phyloP scores from a whole-genome alignment of 2,329 filamentous ascomycete species.

The Stachybotrys elegans region DNA sequence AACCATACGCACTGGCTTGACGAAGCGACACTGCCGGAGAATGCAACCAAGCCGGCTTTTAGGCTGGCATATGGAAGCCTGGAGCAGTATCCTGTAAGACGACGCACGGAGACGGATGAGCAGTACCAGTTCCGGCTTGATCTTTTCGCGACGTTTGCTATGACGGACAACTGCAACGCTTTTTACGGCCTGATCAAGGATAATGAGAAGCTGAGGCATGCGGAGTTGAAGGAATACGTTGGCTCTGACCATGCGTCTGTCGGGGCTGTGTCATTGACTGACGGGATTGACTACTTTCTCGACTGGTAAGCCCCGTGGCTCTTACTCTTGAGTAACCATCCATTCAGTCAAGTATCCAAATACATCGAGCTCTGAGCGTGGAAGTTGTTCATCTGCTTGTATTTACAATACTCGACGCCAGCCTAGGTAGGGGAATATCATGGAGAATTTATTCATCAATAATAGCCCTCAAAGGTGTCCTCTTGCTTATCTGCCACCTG shows the following conservation, averaged over 20 bases:
- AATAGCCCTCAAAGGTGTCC: slow-evolving; percentile 3
- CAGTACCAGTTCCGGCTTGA: not conserved
- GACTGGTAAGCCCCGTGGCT: no score
- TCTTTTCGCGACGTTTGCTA: not conserved
- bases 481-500: slow-evolving; percentile 1
- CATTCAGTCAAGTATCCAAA: no score
- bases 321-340: no score
- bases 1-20: not conserved
- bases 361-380: no score
- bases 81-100: slow-evolving; percentile 1
- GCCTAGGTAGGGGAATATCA: no score
- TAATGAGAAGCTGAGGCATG: not conserved
- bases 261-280: not conserved
- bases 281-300: slow-evolving; percentile 1
- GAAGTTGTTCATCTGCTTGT: no score
- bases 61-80: not conserved
- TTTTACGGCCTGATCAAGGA: not conserved
- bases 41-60: not conserved
- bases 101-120: not conserved
- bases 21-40: not conserved
- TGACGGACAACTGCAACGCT: not conserved
- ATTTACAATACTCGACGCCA: no score
- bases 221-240: not conserved
- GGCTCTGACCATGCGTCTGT: not conserved
- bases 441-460: not conserved